Evolutionary conservation across 257 asterid species (phyloP), one percentile per base, ranked within the genome.

Genomic region (Penstemon newberryi): DNA sequence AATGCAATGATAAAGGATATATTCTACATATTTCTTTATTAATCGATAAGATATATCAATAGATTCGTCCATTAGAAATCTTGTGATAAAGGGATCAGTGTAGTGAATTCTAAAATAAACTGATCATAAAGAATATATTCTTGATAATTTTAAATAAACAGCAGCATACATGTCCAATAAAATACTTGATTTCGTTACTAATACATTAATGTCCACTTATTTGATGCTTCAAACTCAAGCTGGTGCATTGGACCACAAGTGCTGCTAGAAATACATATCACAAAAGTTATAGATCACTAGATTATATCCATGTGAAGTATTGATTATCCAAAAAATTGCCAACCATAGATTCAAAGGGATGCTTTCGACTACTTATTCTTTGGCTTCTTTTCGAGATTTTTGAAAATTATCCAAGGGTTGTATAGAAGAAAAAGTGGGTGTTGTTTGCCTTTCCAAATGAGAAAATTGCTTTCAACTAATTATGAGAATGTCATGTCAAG

Each of bases 91-190:
- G 47, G 55, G 11, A 43, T 25, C 33, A 67, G 19, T 10, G 55
- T 41, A 46, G 38, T 41, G 41, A 42, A 66, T 11, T 38, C 36
- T 33, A 0, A 7, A 47, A 4, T 36, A 6, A 12, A 49, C 36
- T 37, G 44, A 13, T 5, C 33, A 25, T 25, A n/a, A n/a, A 65
- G 47, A 46, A 36, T 33, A 67, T 67, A 19, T 67, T 44, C 36
- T 67, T 54, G 6, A 42, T 25, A 41, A 38, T 63, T 44, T 15
- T 18, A 8, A 5, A 63, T 9, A 44, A 25, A 63, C 44, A 44
- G 44, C 51, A 67, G 37, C 41, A 67, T 69, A 25, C 2, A 56
- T 56, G 39, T 39, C n/a, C 46, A 60, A 40, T 70, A 57, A 4
- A 42, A 13, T 61, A 45, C 54, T 43, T 9, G n/a, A n/a, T n/a